Base-by-base conservation (phyloP, 805 yeast genomes). In the Limtongia smithiae region DNA sequence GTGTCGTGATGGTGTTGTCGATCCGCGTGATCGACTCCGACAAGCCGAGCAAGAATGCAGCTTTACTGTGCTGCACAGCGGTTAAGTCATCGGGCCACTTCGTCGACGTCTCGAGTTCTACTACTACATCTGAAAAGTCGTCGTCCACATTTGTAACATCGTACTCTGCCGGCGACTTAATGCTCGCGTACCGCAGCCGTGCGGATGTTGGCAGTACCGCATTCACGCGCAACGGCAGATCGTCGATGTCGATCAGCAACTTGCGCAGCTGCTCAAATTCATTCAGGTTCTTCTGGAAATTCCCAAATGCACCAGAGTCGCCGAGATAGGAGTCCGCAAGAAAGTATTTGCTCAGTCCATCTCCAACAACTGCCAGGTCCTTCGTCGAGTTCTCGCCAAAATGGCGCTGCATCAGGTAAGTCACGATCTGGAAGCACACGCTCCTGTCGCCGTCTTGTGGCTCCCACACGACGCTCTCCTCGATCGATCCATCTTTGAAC, bases 11-110 rank as follows among this genome's bases (percentile, higher is more conserved):
- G 15, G 68, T 68, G 11, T 81, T 73, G 44, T 79, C 78, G 49
- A 72, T 70, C 6, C 64, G 47, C 5, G 68, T 61, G 18, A 77
- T 50, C 22, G 62, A 64, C 41, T 78, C 77, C 44, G 79, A 76
- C 20, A 90, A 78, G 59, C 84, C 84, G 46, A 93, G 65, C 60
- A 91, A 70, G 59, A 93, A 87, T 6, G 97, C 97, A 28, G 94
- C 79, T 63, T 93, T 93, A 14, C 95, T 84, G 61, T 84, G 82
- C 65, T 93, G 97, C 46, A 89, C 69, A 1, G 96, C 89, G 34
- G 74, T 69, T 4, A 88, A 65, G 65, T 93, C 96, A 66, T 86
- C 95, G 2, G 99, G 99, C 99, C 99, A 93, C 65, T 81, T 81
- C n/a, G 79, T 75, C 1, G 96, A 86, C 3, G 85, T 73, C 69